phyloP scores from a whole-genome alignment of 1,139 yeast species.

The Meyerozyma elateridarum region DNA sequence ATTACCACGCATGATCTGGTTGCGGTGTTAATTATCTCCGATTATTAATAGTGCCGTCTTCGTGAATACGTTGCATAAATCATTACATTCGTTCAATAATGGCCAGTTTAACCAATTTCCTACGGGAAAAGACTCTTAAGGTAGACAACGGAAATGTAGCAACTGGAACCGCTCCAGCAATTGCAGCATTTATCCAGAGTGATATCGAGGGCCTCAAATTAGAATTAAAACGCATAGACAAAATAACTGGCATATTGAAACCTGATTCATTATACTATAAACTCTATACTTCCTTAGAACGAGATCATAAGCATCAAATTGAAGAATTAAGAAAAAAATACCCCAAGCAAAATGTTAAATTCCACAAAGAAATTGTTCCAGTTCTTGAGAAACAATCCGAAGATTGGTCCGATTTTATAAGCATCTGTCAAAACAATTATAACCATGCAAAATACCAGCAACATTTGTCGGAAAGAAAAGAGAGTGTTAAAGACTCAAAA shows the following conservation, averaged over 20 bases:
- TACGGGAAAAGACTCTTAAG: not conserved
- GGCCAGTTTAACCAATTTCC: not conserved
- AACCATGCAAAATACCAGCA: constrained; percentile 10
- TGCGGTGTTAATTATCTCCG: too few relatives aligned
- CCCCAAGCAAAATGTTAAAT: constrained; percentile 10
- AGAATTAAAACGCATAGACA: constrained; percentile 19
- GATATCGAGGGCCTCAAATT: constrained; percentile 17
- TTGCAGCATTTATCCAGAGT: constrained; percentile 17
- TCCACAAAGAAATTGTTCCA: constrained; percentile 15
- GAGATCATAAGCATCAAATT: constrained; percentile 15
- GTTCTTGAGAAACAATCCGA: constrained; percentile 15
- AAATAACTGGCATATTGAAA: constrained; percentile 15
- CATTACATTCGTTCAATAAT: not conserved
- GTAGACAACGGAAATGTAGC: constrained; percentile 6
- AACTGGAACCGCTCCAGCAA: constrained; percentile 17
- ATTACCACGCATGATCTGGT: constrained; percentile 5
- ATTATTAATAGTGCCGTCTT: too few relatives aligned
- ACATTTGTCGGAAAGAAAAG: not conserved
- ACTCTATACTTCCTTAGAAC: constrained; percentile 17
- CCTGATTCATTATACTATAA: constrained; percentile 16
- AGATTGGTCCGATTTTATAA: constrained; percentile 19
- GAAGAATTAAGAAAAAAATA: constrained; percentile 12
- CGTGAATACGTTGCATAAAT: too few relatives aligned
- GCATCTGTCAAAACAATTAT: constrained; percentile 20
- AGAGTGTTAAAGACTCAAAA: too few relatives aligned